Percentiles rank a stretch among this genome's conserved stretches.
Conservation (phyloP, 768 basidiomycete species). For the Macrolepiota fuliginosa region DNA sequence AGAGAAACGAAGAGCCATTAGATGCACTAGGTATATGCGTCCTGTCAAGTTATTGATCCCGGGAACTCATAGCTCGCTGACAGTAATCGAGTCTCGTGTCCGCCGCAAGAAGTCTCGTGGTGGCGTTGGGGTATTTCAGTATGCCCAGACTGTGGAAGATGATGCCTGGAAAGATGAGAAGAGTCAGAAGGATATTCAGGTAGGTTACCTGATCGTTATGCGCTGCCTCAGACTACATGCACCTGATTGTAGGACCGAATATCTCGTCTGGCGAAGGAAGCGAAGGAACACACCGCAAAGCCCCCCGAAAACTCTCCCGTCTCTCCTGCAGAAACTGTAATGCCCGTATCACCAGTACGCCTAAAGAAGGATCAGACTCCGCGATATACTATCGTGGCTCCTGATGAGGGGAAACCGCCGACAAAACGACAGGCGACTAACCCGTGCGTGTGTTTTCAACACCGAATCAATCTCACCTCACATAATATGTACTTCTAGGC, state of each 20-base stretch:
- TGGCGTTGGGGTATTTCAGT: constrained; percentile 67
- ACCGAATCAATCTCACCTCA: neutral
- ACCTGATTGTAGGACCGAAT: constrained; percentile 50
- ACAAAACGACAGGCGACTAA: constrained; percentile 30
- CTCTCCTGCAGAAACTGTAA: constrained; percentile 8
- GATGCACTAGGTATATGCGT: constrained; percentile 67
- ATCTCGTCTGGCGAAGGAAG: constrained; percentile 47
- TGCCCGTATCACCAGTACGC: constrained; percentile 13
- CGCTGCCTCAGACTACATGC: neutral
- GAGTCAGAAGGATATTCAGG: constrained; percentile 61
- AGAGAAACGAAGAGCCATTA: constrained; percentile 77
- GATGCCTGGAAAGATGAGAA: constrained; percentile 64
- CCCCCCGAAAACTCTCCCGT: constrained; percentile 18
- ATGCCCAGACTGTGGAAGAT: constrained; percentile 75
- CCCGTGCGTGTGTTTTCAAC: constrained; percentile 34
- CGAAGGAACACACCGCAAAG: constrained; percentile 33
- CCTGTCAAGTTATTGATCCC: constrained; percentile 2
- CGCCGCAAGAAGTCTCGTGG: constrained; percentile 62
- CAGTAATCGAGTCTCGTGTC: constrained; percentile 62
- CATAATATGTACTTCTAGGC: constrained; percentile 40
- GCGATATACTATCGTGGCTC: constrained; percentile 51
- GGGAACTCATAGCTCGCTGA: neutral
- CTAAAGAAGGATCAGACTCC: constrained; percentile 33
- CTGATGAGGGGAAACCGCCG: constrained; percentile 24
- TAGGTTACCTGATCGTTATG: constrained; percentile 23